Percentiles rank a stretch among this genome's conserved stretches.
Conservation (phyloP, 2,329 filamentous ascomycete genomes). For the Sclerotinia trifoliorum region DNA sequence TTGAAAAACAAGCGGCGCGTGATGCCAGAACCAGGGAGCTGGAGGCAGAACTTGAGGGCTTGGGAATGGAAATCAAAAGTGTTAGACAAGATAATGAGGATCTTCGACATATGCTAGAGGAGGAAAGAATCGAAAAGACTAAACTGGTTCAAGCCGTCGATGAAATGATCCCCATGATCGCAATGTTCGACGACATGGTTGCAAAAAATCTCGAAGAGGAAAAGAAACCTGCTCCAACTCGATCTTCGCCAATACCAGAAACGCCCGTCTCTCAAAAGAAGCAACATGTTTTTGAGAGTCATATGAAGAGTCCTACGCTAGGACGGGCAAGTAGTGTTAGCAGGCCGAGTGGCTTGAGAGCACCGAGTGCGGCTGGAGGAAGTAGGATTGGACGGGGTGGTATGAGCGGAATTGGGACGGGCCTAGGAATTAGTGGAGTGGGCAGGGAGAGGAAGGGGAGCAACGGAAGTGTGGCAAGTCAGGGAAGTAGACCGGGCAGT, state of each 20-base stretch:
- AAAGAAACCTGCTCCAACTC: background rate
- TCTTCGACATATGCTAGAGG: slow-evolving; percentile 64
- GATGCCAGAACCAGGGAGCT: slow-evolving; percentile 83
- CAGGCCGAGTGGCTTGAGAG: slow-evolving; percentile 58
- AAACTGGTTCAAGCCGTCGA: slow-evolving; percentile 79
- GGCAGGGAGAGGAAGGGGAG: slow-evolving; percentile 29
- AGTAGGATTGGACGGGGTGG: slow-evolving; percentile 47
- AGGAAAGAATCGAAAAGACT: slow-evolving; percentile 78
- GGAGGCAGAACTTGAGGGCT: slow-evolving; percentile 68
- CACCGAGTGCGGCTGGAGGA: slow-evolving; percentile 51
- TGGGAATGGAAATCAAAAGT: slow-evolving; percentile 69
- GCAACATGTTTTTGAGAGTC: slow-evolving; percentile 8
- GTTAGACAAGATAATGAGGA: slow-evolving; percentile 68
- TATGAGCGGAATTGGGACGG: slow-evolving; percentile 31
- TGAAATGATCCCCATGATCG: slow-evolving; percentile 74
- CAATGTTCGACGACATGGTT: slow-evolving; percentile 42
- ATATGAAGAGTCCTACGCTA: slow-evolving; percentile 32
- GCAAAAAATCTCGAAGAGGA: slow-evolving; percentile 32
- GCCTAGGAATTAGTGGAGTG: slow-evolving; percentile 3
- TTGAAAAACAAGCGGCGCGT: slow-evolving; percentile 64
- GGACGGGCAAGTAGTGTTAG: slow-evolving; percentile 54
- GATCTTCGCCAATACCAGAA: slow-evolving; percentile 33
- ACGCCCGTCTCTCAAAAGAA: slow-evolving; percentile 27
- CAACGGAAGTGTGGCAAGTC: slow-evolving; percentile 43
- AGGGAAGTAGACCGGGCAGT: slow-evolving; percentile 35